Percentiles rank a stretch among this genome's conserved stretches.
Evolutionary conservation across 176 grass and related monocot genomes (phyloP).

Genomic region (Calamus simplicifolius): DNA sequence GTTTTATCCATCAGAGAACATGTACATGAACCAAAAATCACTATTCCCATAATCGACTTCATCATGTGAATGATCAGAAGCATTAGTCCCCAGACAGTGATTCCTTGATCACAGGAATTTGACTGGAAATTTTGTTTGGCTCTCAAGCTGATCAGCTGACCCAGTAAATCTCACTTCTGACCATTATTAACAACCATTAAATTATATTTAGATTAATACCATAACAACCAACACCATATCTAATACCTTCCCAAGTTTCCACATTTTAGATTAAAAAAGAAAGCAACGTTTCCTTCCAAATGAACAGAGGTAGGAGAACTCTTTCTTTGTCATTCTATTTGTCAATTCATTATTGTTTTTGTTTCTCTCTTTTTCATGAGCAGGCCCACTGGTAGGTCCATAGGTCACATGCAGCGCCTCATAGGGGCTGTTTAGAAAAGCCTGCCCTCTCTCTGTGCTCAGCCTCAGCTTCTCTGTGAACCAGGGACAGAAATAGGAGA

Average conservation of each 20-base stretch:
- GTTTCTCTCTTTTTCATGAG: background rate
- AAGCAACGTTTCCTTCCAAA: too few relatives aligned
- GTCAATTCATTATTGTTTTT: background rate
- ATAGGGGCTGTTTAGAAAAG: background rate
- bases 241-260: background rate
- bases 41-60: too few relatives aligned
- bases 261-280: background rate
- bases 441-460: background rate
- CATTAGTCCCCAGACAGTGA: too few relatives aligned
- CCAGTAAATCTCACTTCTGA: conserved; percentile 1
- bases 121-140: too few relatives aligned
- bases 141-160: background rate
- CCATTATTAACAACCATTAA: background rate
- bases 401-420: background rate
- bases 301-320: too few relatives aligned
- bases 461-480: background rate
- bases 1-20: too few relatives aligned
- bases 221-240: background rate
- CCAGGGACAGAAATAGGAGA: too few relatives aligned
- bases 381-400: background rate
- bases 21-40: too few relatives aligned
- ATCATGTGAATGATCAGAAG: too few relatives aligned
- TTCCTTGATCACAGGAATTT: background rate
- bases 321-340: too few relatives aligned
- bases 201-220: too few relatives aligned